Base-by-base conservation (phyloP, 768 basidiomycete species). In the Rhodosporidiobolus sp. region DNA sequence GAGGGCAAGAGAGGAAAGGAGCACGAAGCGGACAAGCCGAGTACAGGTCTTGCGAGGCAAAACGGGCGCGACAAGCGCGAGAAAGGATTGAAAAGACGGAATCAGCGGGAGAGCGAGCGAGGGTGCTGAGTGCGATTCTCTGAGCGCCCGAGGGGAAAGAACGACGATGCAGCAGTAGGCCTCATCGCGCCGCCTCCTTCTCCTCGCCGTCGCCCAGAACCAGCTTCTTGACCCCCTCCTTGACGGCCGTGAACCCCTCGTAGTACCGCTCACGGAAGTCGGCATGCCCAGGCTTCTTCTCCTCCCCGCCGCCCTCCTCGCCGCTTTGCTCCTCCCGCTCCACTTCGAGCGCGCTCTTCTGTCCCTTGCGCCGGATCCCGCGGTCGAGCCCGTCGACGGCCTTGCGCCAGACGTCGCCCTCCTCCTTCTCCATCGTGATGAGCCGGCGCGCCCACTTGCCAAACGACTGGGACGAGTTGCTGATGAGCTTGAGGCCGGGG, bases 401-500 rank as follows among this genome's bases (percentile, higher is more conserved):
- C 35, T 52, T 49, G 22, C 35, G 22, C 65, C 34, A 63, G 38
- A 20, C 46, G 26, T 50, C 80, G 73, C 48, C 49, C 62, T 17
- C 81, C 67, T 12, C 85, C 84, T 95, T 98, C 65, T 87, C 87
- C 79, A 98, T 89, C 14, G 95, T 98, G 65, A 98, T 90, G 26
- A 99, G 84, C 79, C 95, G 82, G 76, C 95, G 84, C 2, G 92
- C 94, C 95, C 95, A 99, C 34, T 88, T 90, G 22, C 94, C 94
- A 78, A 97, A 99, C 77, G 90, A 88, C 81, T 99, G 94, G 73
- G 92, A 81, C 48, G 92, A 94, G 79, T 95, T 94, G 0, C 89
- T 89, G 54, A 94, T 84, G 28, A 98, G 81, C 76, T 88, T 87
- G 90, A 98, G 94, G 2, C 94, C 94, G 32, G 92, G 84, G 80